A percentile compares a stretch with the other conserved stretches of the same genome.
Conservation (phyloP, 2,329 filamentous ascomycete genomes). For the Calonectria pauciramosa region DNA sequence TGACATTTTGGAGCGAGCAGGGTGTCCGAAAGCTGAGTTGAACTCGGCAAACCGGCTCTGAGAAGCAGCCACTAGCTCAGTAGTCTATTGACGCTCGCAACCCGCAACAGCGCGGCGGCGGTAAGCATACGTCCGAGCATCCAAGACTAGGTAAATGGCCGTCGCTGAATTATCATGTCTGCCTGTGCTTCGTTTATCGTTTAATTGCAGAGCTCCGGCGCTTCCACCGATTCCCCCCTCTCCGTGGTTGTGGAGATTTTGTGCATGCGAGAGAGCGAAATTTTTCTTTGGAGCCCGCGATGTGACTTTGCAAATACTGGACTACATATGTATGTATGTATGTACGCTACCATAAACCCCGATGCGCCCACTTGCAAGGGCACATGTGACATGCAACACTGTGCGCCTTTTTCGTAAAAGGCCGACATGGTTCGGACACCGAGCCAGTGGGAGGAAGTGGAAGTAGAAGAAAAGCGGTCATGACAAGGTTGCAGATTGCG, state of each 20-base stretch:
- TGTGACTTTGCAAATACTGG: background rate
- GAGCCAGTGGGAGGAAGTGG: background rate
- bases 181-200: background rate
- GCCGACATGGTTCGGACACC: conserved; percentile 6
- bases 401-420: conserved; percentile 9
- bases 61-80: conserved; percentile 18
- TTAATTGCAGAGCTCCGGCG: conserved; percentile 5
- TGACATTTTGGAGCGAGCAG: conserved; percentile 17
- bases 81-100: conserved; percentile 11
- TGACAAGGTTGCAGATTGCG: conserved; percentile 1
- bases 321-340: background rate
- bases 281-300: background rate
- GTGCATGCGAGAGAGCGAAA: background rate
- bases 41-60: conserved; percentile 30
- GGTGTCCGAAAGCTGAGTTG: conserved; percentile 29
- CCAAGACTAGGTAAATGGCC: background rate
- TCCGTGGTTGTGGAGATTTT: background rate
- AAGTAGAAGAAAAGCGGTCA: background rate
- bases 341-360: background rate
- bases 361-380: conserved; percentile 2
- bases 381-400: conserved; percentile 10
- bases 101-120: conserved; percentile 12
- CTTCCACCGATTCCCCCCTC: background rate
- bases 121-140: conserved; percentile 12
- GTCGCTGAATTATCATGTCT: background rate